Evolutionary conservation across 176 grass and related monocot genomes (phyloP), one percentile per base, ranked within the genome.

Genomic region (Oryza nivara): DNA sequence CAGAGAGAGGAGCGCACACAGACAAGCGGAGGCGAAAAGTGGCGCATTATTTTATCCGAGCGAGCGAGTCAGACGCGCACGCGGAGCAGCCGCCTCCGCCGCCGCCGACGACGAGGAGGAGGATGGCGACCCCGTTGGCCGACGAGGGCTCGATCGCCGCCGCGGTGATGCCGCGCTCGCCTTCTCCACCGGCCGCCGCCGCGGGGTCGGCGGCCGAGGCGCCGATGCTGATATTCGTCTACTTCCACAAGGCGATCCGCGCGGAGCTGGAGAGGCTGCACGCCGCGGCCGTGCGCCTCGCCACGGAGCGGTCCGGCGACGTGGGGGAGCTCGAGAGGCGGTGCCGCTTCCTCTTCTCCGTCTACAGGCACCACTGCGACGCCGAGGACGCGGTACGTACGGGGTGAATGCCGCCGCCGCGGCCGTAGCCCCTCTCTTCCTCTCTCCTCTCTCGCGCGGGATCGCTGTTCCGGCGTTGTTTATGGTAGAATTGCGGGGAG

Each of bases 211-310:
- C 91, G 47, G 80, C 86, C 67, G 86, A 88, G 66, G 77, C 84
- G 51, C 92, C 92, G 15, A 78, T 97, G 82, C 85, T 97, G 46
- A 88, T 97, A 45, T 89, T 97, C 75, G 81, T 92, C 70, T 97
- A 91, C 82, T 97, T 97, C 90, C 95, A 97, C 80, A 97, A 94
- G 90, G 95, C 92, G 67, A 97, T 97, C 80, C 90, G 86, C 78
- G 83, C 86, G 63, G 95, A 94, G 84, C 88, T 97, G 34, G 90
- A 94, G 20, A 65, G 68, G 73, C 76, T 97, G 69, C 88, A 94
- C 84, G 71, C 75, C 72, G 79, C 82, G 36, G 95, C 95, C 19
- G 81, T 92, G 81, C 86, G 77, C 36, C 72, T 97, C 52, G 88
- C 92, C 6, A 91, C 86, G 58, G 84, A 87, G 25, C 71, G 79